Percentiles rank a stretch among this genome's conserved stretches.
Evolutionary conservation across 75 land plant genomes (phyloP).

Genomic region (Pinus tabuliformis): DNA sequence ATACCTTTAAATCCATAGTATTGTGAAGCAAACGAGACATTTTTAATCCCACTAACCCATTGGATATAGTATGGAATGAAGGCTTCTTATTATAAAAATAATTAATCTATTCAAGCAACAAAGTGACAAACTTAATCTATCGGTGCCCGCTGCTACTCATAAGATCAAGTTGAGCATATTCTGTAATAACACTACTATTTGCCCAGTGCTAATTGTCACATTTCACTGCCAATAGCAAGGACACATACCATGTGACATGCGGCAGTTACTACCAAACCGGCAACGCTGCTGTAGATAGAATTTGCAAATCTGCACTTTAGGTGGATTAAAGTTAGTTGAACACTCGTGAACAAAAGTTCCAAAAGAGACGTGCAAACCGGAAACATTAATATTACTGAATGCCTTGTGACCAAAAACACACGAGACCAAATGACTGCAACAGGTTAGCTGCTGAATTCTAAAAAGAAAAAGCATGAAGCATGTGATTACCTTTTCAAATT

Average conservation of each 20-base stretch:
- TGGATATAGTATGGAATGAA: neutral
- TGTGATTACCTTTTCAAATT: conserved; percentile 2
- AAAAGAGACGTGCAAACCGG: conserved; percentile 9
- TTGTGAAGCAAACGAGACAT: no score
- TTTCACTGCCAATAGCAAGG: conserved; percentile 9
- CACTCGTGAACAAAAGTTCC: neutral
- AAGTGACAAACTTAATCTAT: neutral
- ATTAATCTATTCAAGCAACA: neutral
- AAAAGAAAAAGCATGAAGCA: neutral
- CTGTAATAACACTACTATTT: neutral
- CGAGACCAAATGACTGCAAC: neutral
- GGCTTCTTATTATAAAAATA: no score
- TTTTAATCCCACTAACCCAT: no score
- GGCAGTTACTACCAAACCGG: conserved; percentile 96
- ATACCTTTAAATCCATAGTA: no score
- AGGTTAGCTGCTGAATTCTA: conserved; percentile 7
- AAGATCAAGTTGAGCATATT: conserved; percentile 8
- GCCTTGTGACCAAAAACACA: neutral
- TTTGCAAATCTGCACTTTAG: conserved; percentile 94
- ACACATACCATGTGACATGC: conserved; percentile 95
- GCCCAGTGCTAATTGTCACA: conserved; percentile 11
- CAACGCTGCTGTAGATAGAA: conserved; percentile 96
- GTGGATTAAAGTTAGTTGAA: conserved; percentile 10
- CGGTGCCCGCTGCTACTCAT: neutral
- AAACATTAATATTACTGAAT: neutral